phyloP scores from a whole-genome alignment of 2,329 filamentous ascomycete genomes.

The Fusarium transvaalense region DNA sequence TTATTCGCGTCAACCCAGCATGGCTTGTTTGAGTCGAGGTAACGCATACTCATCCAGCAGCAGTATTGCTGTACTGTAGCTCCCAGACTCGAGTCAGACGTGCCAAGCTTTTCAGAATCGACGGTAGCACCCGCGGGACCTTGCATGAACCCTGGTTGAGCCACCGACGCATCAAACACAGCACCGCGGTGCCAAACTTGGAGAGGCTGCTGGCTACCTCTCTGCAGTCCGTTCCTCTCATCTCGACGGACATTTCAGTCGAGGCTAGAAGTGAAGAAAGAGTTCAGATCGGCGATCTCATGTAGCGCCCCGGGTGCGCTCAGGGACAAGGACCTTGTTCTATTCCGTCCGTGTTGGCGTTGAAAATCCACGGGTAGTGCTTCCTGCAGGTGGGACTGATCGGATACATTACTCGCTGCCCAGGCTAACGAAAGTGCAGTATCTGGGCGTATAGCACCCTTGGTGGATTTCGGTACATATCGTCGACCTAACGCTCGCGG shows the following conservation, averaged over 20 bases:
- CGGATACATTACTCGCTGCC: conserved; percentile 27
- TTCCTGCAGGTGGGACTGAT: conserved; percentile 16
- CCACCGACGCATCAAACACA: conserved; percentile 5
- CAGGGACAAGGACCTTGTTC: conserved; percentile 27
- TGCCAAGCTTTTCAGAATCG: conserved; percentile 21
- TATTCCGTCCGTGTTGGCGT: conserved; percentile 25
- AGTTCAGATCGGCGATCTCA: conserved; percentile 36
- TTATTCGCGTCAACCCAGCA: background rate
- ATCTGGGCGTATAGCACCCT: background rate
- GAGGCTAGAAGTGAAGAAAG: conserved; percentile 25
- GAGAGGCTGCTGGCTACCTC: conserved; percentile 6
- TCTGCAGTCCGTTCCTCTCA: conserved; percentile 9
- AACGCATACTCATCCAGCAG: background rate
- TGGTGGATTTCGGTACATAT: background rate
- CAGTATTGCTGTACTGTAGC: background rate
- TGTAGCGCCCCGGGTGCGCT: conserved; percentile 9
- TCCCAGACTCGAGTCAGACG: background rate
- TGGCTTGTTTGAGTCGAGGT: conserved; percentile 21
- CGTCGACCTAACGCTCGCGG: background rate
- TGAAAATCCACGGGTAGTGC: conserved; percentile 29
- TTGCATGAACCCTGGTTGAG: conserved; percentile 22
- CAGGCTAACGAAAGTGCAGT: background rate
- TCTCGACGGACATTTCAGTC: conserved; percentile 47
- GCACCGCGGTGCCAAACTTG: conserved; percentile 19
- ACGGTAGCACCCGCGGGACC: conserved; percentile 12